These are phyloP conservation scores for Diphasiastrum complanatum DNA, from an alignment of 83 land plant genomes.

Conservation along the genomic window DNA sequence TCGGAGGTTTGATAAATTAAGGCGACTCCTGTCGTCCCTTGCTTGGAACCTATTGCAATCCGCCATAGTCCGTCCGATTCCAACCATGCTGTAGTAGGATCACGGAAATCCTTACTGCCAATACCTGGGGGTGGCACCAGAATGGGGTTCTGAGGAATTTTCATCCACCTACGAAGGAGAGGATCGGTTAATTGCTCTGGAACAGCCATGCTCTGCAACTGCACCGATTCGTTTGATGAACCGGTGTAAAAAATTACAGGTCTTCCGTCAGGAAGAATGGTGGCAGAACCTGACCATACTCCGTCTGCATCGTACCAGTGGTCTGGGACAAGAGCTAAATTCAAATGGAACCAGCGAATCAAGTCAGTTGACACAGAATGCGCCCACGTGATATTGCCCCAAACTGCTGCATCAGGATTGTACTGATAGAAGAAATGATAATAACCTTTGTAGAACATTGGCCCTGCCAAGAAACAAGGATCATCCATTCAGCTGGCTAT, in stretches of 20 bases:
- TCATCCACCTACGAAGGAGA: conserved; percentile 2
- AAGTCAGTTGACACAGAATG: conserved; percentile 12
- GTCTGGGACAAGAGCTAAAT: conserved; percentile 9
- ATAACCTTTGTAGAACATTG: conserved; percentile 7
- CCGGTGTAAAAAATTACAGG: conserved; percentile 8
- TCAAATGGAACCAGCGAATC: conserved; percentile 4
- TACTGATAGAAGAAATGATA: conserved; percentile 9
- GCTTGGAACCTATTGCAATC: conserved; percentile 10
- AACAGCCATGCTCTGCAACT: conserved; percentile 8
- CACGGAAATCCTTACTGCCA: conserved; percentile 9
- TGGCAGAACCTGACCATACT: conserved; percentile 15
- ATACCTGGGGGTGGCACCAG: conserved; percentile 10
- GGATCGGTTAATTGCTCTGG: conserved; percentile 5
- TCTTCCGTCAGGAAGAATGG: conserved; percentile 2
- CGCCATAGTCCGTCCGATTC: conserved; percentile 6
- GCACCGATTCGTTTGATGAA: no score
- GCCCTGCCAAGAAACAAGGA: neutral
- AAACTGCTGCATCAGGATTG: no score
- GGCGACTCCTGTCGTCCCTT: conserved; percentile 3
- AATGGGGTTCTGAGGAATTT: no score
- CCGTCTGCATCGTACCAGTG: no score
- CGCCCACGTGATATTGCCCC: conserved; percentile 14
- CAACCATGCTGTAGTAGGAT: conserved; percentile 13
- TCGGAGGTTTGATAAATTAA: conserved; percentile 4
- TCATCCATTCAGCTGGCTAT: neutral